Evolutionary conservation across 2,329 filamentous ascomycete species (phyloP).

Genomic region (Clonostachys solani): DNA sequence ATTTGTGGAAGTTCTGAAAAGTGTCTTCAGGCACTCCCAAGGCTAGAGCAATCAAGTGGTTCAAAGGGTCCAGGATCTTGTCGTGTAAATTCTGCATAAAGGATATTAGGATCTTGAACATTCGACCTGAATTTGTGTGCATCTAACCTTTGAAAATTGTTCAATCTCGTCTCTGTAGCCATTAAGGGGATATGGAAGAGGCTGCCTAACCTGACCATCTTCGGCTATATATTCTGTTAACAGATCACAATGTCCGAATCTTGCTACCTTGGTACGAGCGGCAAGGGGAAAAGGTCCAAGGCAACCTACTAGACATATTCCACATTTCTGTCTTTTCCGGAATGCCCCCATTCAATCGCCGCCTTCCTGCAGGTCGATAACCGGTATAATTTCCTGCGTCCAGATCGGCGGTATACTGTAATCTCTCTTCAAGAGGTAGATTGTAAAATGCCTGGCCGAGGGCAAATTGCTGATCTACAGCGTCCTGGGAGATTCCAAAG

Average conservation of each 20-base stretch:
- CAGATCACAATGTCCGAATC: background rate
- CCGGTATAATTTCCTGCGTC: conserved; percentile 53
- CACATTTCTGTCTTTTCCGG: conserved; percentile 30
- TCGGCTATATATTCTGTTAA: conserved; percentile 11
- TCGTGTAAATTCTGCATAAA: conserved; percentile 28
- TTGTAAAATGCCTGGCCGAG: conserved; percentile 49
- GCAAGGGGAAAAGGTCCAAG: background rate
- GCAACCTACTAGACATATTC: conserved; percentile 27
- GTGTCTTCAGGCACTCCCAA: conserved; percentile 57
- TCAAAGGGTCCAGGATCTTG: conserved; percentile 51
- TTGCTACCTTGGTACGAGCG: background rate
- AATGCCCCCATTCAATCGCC: conserved; percentile 25
- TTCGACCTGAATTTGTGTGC: no score
- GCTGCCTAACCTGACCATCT: conserved; percentile 20
- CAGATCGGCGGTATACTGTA: conserved; percentile 45
- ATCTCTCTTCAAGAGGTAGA: conserved; percentile 54
- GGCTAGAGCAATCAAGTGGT: conserved; percentile 56
- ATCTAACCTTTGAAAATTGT: conserved; percentile 38
- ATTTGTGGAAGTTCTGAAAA: conserved; percentile 46
- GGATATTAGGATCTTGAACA: no score
- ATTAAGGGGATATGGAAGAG: conserved; percentile 35
- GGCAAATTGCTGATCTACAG: conserved; percentile 55
- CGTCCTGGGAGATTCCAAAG: conserved; percentile 55
- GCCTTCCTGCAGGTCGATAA: conserved; percentile 42
- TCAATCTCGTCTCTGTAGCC: conserved; percentile 52